Evolutionary conservation across 2,329 filamentous ascomycete species (phyloP).

Genomic region (Fusarium sp.): DNA sequence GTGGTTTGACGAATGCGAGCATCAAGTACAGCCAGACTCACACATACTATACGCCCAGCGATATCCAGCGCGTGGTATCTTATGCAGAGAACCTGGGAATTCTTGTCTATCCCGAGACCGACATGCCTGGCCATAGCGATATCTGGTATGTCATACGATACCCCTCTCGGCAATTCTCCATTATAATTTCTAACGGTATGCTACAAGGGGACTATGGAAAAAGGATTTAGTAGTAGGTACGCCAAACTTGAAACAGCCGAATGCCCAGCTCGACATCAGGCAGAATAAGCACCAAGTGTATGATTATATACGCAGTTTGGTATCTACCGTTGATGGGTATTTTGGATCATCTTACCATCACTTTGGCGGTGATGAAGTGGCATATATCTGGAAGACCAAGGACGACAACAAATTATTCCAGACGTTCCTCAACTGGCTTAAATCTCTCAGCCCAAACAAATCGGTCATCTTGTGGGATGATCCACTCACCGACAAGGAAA

Average conservation of each 20-base stretch:
- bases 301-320: not conserved
- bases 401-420: conserved; percentile 12
- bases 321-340: not conserved
- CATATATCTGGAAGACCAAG: conserved; percentile 8
- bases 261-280: conserved; percentile 13
- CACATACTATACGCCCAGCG: not conserved
- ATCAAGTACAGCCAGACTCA: conserved; percentile 1
- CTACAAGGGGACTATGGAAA: not conserved
- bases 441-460: not conserved
- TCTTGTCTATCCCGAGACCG: conserved; percentile 9
- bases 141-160: not conserved
- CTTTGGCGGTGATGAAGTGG: conserved; percentile 14
- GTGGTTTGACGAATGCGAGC: not conserved
- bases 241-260: not conserved
- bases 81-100: not conserved
- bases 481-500: conserved; percentile 2
- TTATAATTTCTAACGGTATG: rapidly evolving
- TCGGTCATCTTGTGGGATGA: conserved; percentile 10
- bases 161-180: rapidly evolving
- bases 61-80: not conserved
- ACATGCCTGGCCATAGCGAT: conserved; percentile 17
- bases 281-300: not conserved
- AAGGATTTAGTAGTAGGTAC: conserved; percentile 10
- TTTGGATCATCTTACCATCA: conserved; percentile 9
- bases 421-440: not conserved